Conservation (phyloP, 148 eudicot species). For the Talinum fruticosum region DNA sequence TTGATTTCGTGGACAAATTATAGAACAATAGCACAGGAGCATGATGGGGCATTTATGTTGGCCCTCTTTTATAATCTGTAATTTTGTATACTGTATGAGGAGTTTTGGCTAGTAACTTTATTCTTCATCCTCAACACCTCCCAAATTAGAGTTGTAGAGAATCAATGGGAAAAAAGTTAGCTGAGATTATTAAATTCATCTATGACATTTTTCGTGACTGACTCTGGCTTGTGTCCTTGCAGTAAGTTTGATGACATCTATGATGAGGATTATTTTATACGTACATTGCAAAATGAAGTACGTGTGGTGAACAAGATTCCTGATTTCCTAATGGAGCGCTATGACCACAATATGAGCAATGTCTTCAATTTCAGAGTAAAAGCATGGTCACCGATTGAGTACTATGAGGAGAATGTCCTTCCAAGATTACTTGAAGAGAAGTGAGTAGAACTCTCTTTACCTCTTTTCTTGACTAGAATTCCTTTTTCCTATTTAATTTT, state of each 20-base stretch:
- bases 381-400: constrained; percentile 82
- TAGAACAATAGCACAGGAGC: neutral
- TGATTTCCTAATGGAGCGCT: constrained; percentile 83
- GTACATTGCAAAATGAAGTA: constrained; percentile 71
- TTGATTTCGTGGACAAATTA: no score
- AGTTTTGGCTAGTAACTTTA: neutral
- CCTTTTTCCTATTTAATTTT: neutral
- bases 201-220: neutral
- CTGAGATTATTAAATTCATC: constrained; percentile 1
- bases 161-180: neutral
- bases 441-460: constrained; percentile 44
- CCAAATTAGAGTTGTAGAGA: no score
- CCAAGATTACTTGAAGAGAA: constrained; percentile 94
- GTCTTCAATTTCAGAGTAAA: constrained; percentile 91
- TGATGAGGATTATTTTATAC: constrained; percentile 71
- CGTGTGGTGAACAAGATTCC: constrained; percentile 73
- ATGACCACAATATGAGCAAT: constrained; percentile 81
- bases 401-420: constrained; percentile 76
- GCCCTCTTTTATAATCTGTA: neutral
- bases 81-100: no score
- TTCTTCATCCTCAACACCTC: neutral
- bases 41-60: neutral
- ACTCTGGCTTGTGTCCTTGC: constrained; percentile 32
- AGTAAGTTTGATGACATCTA: constrained; percentile 92
- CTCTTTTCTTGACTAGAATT: neutral